Percentiles rank a stretch among this genome's conserved stretches.
Evolutionary conservation across 352 stramenopile genomes (phyloP).

Genomic region (Globisporangium iwayamae): DNA sequence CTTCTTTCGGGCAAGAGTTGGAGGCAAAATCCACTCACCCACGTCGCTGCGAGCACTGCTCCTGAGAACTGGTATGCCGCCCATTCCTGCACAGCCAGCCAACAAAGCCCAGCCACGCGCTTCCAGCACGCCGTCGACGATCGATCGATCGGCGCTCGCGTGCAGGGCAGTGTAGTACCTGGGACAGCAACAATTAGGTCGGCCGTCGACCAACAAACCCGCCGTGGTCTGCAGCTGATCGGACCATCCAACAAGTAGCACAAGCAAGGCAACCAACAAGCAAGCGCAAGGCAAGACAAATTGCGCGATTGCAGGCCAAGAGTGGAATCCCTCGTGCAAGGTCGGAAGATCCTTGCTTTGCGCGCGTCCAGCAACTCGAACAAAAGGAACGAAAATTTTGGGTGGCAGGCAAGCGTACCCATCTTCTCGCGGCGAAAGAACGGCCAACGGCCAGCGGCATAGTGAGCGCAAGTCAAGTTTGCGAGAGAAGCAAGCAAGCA

Average conservation of each 20-base stretch:
- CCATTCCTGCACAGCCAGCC: not conserved
- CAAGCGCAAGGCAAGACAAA: not conserved
- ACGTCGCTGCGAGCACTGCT: not conserved
- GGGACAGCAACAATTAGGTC: not conserved
- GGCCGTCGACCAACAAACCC: not conserved
- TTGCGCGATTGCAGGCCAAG: not conserved
- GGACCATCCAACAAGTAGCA: not conserved
- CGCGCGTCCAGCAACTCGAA: not conserved
- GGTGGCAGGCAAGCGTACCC: constrained; percentile 1
- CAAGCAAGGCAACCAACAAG: not conserved
- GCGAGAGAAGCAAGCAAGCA: not conserved
- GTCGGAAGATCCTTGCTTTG: constrained; percentile 2
- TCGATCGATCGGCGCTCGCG: too few species aligned
- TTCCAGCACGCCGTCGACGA: too few species aligned
- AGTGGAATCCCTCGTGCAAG: not conserved
- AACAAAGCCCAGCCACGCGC: not conserved
- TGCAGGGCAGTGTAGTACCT: too few species aligned
- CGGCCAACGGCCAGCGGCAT: not conserved
- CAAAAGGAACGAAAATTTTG: constrained; percentile 17
- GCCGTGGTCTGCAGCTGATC: not conserved
- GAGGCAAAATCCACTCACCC: constrained; percentile 1
- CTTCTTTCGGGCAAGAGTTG: not conserved
- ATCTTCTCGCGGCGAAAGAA: constrained; percentile 3
- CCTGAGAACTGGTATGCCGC: not conserved
- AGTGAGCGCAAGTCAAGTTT: constrained; percentile 1